Base-by-base conservation (phyloP, 2,329 filamentous ascomycete species). In the Stemphylium lycopersici region DNA sequence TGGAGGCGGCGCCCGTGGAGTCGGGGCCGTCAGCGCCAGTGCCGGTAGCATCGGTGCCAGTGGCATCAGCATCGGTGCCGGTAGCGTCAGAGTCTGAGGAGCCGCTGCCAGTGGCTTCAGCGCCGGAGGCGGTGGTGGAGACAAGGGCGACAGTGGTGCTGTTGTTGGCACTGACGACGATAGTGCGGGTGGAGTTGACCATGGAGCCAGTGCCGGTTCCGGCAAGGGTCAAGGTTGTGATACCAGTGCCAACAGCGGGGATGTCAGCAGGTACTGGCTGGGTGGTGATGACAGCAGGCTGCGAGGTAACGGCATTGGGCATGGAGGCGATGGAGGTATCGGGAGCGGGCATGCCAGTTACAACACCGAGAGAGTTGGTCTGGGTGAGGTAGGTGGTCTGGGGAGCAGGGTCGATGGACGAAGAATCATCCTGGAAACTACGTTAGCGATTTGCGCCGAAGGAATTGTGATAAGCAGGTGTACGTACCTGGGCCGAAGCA, bases 161-260 rank as follows among this genome's bases (percentile, higher is more conserved):
- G 68, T 68, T 75, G 66, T 69, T 68, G 53, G 67, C 72, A 50
- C 64, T 68, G 59, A 76, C 70, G 40, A 70, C 65, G 26, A 73
- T 45, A 36, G 66, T 67, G 40, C 61, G 59, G 54, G 68, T 68
- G 22, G 55, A 51, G 65, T 73, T 74, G 56, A 63, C 59, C 48
- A 57, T 59, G 47, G 63, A 59, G 50, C 59, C 65, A 37, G 59
- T 56, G 43, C 65, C 63, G 22, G 59, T 58, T 37, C 65, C 64
- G 42, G 56, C 57, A 34, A 73, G 56, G 46, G 65, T 48, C 48
- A 75, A 62, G 51, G 74, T 76, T 62, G 70, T 55, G 56, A 75
- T 52, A 55, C 74, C 74, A 44, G 69, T 45, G 58, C 64, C 66
- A 7, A 72, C 67, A n/a, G 72, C 74, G 2, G 74, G 74, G 48